These are phyloP conservation scores for Aureobasidium sp. DNA, from an alignment of 2,329 filamentous ascomycete genomes.

Conservation along the genomic window DNA sequence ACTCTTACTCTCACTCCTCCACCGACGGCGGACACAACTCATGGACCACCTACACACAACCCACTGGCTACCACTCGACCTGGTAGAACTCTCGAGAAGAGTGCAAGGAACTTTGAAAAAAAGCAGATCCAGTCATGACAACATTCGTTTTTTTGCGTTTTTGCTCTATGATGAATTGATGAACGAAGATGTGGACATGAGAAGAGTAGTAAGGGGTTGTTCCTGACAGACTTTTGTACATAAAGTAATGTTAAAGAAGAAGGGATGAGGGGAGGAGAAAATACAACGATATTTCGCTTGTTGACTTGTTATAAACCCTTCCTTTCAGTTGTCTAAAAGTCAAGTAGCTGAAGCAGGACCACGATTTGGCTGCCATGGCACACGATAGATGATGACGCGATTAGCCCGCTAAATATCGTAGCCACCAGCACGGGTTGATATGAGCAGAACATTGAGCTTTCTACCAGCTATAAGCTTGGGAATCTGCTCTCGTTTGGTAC, in stretches of 20 bases:
- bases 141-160: background rate
- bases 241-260: background rate
- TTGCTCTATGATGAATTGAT: background rate
- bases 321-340: no score
- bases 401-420: no score
- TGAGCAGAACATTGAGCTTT: no score
- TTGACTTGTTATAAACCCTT: background rate
- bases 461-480: no score
- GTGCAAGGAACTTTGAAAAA: background rate
- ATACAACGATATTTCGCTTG: background rate
- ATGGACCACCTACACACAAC: slow-evolving; percentile 1
- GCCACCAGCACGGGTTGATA: no score
- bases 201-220: background rate
- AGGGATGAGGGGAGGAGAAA: background rate
- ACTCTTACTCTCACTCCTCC: background rate
- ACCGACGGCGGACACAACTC: background rate
- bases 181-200: background rate
- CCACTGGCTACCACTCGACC: background rate
- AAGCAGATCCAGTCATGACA: background rate
- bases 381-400: no score
- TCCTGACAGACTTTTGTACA: background rate
- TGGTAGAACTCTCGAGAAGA: background rate
- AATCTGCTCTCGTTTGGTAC: no score
- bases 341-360: no score
- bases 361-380: no score